phyloP scores from a whole-genome alignment of 768 basidiomycete species.

The Russula sp. region DNA sequence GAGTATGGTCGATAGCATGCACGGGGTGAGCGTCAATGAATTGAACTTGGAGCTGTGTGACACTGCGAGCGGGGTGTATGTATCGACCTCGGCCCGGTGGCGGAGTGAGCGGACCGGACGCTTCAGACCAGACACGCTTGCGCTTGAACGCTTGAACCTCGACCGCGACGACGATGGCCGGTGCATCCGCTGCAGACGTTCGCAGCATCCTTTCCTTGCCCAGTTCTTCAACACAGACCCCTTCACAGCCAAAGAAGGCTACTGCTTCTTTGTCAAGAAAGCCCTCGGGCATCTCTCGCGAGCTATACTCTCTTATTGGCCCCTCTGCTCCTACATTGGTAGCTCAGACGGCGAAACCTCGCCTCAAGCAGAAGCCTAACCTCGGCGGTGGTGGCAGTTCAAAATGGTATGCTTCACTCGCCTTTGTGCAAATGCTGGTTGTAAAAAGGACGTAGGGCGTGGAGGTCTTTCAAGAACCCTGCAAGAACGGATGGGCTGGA shows the following conservation, averaged over 20 bases:
- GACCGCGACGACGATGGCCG: slow-evolving; percentile 40
- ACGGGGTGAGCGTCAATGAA: neutral
- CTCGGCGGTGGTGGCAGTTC: slow-evolving; percentile 52
- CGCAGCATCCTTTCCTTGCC: slow-evolving; percentile 72
- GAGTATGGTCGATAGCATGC: neutral
- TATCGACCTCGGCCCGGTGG: neutral
- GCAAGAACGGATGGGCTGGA: slow-evolving; percentile 62
- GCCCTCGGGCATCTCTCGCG: slow-evolving; percentile 87
- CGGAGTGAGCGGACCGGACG: neutral
- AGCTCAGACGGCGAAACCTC: slow-evolving; percentile 70
- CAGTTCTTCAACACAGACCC: slow-evolving; percentile 33
- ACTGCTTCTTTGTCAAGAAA: slow-evolving; percentile 37
- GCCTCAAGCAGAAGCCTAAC: slow-evolving; percentile 81
- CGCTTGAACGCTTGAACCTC: too few species aligned
- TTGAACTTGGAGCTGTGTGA: neutral
- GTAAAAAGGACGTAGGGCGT: slow-evolving; percentile 49
- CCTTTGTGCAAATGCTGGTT: neutral
- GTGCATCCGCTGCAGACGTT: slow-evolving; percentile 67
- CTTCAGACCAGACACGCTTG: neutral
- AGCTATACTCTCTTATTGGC: slow-evolving; percentile 93
- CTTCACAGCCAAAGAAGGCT: slow-evolving; percentile 43
- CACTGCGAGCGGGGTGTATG: too few species aligned
- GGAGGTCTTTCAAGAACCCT: slow-evolving; percentile 62
- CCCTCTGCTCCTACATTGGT: slow-evolving; percentile 82
- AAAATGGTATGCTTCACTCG: slow-evolving; percentile 51